Conservation (phyloP, 495 filamentous ascomycete genomes). For the Echria macrotheca region DNA sequence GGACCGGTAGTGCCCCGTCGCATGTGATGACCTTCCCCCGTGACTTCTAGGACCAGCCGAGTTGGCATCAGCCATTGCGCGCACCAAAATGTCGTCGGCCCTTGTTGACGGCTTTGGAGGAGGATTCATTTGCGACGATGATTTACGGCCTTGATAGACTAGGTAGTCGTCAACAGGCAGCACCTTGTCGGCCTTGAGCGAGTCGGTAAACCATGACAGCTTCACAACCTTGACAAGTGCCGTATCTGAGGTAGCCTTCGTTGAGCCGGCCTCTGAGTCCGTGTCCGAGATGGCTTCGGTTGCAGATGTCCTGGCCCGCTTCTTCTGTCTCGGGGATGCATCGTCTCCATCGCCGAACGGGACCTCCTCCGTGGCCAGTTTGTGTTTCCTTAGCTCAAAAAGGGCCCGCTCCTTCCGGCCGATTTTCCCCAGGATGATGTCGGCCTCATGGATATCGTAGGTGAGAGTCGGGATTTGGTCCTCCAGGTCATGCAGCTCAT, state of each 20-base stretch:
- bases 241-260: conserved; percentile 12
- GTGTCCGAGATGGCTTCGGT: conserved; percentile 16
- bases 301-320: conserved; percentile 30
- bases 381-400: conserved; percentile 65
- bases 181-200: conserved; percentile 44
- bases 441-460: conserved; percentile 66
- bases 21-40: no score
- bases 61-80: conserved; percentile 28
- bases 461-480: conserved; percentile 61
- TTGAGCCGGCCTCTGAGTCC: conserved; percentile 38
- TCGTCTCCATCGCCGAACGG: conserved; percentile 9
- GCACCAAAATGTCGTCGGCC: conserved; percentile 26
- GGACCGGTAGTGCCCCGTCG: conserved; percentile 4
- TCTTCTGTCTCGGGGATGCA: conserved; percentile 23
- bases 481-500: conserved; percentile 58
- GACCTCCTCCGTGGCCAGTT: conserved; percentile 58
- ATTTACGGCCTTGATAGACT: conserved; percentile 57
- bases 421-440: conserved; percentile 67
- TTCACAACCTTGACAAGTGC: conserved; percentile 61
- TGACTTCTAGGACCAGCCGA: background rate
- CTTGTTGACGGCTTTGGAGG: conserved; percentile 13
- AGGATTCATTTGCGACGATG: conserved; percentile 11
- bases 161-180: conserved; percentile 58
- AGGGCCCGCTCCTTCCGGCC: conserved; percentile 61
- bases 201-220: conserved; percentile 69